Evolutionary conservation across 345 rosid species (phyloP), one percentile per base, ranked within the genome.

Genomic region (Toxicodendron radicans): DNA sequence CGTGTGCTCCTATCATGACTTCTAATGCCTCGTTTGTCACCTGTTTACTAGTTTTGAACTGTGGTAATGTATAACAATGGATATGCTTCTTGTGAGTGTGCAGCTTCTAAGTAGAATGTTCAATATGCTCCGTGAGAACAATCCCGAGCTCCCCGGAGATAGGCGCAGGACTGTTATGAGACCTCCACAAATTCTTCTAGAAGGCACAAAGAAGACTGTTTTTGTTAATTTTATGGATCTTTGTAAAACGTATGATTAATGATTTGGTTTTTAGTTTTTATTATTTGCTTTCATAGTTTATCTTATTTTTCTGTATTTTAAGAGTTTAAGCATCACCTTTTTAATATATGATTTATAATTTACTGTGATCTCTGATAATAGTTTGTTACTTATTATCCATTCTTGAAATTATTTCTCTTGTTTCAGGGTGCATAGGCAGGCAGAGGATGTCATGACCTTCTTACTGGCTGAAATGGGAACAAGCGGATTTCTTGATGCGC

Each of bases 101-200:
- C 93, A 95, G 99, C 97, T 96, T 77, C 94, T 93, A 70, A 93
- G 95, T 59, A 82, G 95, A 80, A 92, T 92, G 59, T 92, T 89
- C 71, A 90, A 87, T 85, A 91, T 91, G 84, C 92, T 93, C 48
- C 92, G 91, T 64, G 99, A 96, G 87, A 86, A 96, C 51, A 93
- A 93, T 68, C 97, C 98, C 2, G 97, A 96, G 84, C 95, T 96
- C 74, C 92, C 97, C 7, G 97, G 98, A 70, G 99, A 95, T 84
- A 89, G 95, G 86, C 92, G 97, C 23, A 91, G 98, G 80, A 95
- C 98, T 64, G 97, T 92, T 67, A 93, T 93, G 98, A 89, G 98
- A 86, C 97, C 97, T 57, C 99, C 97, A 10, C 97, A 96, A 79
- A 98, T 96, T 73, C 97, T 93, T 66, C 97, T 96, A 72, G 99